Percentiles rank a stretch among this genome's conserved stretches.
Conservation (phyloP, 2,329 filamentous ascomycete species). For the Apiospora hydei region DNA sequence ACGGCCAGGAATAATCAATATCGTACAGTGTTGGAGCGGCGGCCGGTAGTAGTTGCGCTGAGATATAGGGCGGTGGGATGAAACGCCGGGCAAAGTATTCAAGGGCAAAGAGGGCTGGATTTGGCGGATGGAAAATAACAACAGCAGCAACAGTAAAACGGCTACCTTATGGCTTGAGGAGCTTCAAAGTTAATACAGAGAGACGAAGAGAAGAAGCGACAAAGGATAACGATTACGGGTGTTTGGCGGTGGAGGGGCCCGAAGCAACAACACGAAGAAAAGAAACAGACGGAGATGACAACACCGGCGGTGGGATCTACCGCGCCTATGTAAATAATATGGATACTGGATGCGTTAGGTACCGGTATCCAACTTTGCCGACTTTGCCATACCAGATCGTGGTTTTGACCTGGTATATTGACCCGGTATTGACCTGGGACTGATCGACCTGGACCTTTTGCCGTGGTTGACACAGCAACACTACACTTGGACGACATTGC, state of each 20-base stretch:
- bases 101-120: neutral
- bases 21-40: neutral
- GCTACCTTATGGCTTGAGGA: neutral
- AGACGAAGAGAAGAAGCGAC: conserved; percentile 1
- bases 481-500: neutral
- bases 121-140: neutral
- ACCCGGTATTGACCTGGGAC: too few relatives aligned
- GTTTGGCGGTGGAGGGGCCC: neutral
- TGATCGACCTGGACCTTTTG: too few relatives aligned
- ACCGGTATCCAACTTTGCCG: neutral
- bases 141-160: neutral
- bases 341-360: neutral
- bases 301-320: neutral
- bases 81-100: conserved; percentile 5
- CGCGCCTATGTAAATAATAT: neutral
- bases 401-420: neutral
- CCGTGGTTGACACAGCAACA: conserved; percentile 6
- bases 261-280: conserved; percentile 22
- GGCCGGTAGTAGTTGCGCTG: neutral
- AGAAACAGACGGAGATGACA: conserved; percentile 16
- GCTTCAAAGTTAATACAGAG: conserved; percentile 12
- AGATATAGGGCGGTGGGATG: neutral
- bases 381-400: neutral
- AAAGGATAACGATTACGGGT: conserved; percentile 9
- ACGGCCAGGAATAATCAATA: neutral